Conservation (phyloP, 345 rosid species). For the Aquilaria yunnanensis region DNA sequence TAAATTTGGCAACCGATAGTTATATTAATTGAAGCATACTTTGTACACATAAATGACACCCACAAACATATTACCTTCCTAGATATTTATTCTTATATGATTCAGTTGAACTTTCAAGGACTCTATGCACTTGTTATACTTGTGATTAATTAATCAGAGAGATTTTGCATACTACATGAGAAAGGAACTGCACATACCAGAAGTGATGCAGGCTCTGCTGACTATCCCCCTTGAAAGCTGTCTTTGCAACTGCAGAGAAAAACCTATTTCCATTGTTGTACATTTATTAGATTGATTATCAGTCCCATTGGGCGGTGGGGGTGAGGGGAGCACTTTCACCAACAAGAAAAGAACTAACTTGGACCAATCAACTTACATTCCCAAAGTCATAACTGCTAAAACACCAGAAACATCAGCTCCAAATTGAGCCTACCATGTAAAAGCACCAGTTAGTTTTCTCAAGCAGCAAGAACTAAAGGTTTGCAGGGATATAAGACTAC, state of each 20-base stretch:
- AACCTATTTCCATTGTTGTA: constrained; percentile 48
- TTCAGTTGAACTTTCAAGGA: not conserved
- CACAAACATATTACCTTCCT: not conserved
- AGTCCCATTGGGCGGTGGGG: no score
- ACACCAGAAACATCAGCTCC: constrained; percentile 87
- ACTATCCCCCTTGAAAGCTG: constrained; percentile 91
- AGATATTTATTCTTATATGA: no score
- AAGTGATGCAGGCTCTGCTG: constrained; percentile 94
- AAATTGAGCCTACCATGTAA: constrained; percentile 75
- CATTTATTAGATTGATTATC: constrained; percentile 4
- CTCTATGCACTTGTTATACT: not conserved
- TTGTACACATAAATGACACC: not conserved
- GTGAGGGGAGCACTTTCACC: not conserved
- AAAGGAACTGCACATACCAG: constrained; percentile 46
- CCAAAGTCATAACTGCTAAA: constrained; percentile 94
- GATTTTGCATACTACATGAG: not conserved
- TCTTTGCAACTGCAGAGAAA: constrained; percentile 84
- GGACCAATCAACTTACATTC: constrained; percentile 63
- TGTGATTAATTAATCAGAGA: not conserved
- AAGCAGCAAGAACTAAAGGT: no score
- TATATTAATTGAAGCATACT: no score
- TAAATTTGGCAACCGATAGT: no score
- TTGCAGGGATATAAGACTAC: no score
- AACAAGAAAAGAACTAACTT: constrained; percentile 11
- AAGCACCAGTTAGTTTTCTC: not conserved